Base-by-base conservation (phyloP, 176 grass and related monocot genomes). In the Oropetium thomaeum region DNA sequence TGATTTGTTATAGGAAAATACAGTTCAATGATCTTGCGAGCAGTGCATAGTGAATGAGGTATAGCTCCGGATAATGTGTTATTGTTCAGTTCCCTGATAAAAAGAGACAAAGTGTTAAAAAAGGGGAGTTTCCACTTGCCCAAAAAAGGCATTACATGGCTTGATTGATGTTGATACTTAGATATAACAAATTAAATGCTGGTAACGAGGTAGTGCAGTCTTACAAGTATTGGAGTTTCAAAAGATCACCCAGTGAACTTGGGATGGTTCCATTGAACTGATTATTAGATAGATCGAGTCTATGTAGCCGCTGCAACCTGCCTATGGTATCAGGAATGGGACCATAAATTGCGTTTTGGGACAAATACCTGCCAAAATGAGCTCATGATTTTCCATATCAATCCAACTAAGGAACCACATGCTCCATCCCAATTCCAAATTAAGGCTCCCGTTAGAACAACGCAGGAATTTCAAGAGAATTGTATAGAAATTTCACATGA, bases 31-130 rank as follows among this genome's bases (percentile, higher is more conserved):
- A 97, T 31, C 26, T 38, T 80, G 59, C 29, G 15, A 62, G 87
- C 71, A 29, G 73, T 82, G 80, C 81, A 75, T 45, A 97, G 57
- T 25, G 88, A 80, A 78, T 90, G 80, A 25, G 93, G 93, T 78
- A 86, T 85, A 19, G 35, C 15, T 79, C 93, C 93, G 29, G 87
- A 92, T 53, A 96, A 85, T 26, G 71, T 88, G 84, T 96, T 96
- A 67, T 96, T 89, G 75, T 82, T 92, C 70, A 96, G 54, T 70
- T 67, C 73, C 87, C 93, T 96, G 77, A 14, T 35, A 62, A 41
- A 35, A 75, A 39, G 62, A 60, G 69, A 35, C 8, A 61, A 51
- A n/a, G n/a, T n/a, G n/a, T n/a, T n/a, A n/a, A n/a, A n/a, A n/a
- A n/a, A n/a, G n/a, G n/a, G n/a, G n/a, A n/a, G n/a, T n/a, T n/a